Evolutionary conservation across 2,329 filamentous ascomycete species (phyloP).

Genomic region (Penicillium polonicum): DNA sequence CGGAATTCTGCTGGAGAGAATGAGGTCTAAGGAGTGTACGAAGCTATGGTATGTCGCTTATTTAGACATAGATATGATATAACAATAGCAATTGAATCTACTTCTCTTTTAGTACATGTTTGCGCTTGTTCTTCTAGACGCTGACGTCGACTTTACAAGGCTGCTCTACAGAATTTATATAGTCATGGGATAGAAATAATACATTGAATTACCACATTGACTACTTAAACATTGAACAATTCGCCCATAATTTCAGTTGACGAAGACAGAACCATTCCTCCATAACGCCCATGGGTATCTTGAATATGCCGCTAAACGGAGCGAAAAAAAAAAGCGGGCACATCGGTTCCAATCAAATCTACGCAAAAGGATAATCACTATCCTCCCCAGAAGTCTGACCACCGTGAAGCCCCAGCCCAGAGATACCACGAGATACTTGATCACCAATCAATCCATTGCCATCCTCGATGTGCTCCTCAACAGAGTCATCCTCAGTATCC

Average conservation of each 20-base stretch:
- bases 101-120: neutral
- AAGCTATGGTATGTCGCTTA: neutral
- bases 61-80: neutral
- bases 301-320: slow-evolving; percentile 7
- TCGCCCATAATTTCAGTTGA: neutral
- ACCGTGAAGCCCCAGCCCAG: neutral
- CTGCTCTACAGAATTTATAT: neutral
- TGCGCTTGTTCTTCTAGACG: neutral
- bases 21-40: neutral
- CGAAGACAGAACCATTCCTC: neutral
- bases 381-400: neutral
- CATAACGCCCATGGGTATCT: slow-evolving; percentile 9
- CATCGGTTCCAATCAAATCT: neutral
- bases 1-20: neutral
- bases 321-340: neutral
- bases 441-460: neutral
- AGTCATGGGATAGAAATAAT: too few species aligned
- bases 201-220: neutral
- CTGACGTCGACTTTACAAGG: neutral
- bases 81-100: neutral
- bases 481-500: neutral
- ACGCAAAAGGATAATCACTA: neutral
- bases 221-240: neutral
- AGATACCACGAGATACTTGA: neutral
- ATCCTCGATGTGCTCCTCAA: neutral